phyloP scores from a whole-genome alignment of 176 grass and related monocot genomes.

The Luzula sylvatica region DNA sequence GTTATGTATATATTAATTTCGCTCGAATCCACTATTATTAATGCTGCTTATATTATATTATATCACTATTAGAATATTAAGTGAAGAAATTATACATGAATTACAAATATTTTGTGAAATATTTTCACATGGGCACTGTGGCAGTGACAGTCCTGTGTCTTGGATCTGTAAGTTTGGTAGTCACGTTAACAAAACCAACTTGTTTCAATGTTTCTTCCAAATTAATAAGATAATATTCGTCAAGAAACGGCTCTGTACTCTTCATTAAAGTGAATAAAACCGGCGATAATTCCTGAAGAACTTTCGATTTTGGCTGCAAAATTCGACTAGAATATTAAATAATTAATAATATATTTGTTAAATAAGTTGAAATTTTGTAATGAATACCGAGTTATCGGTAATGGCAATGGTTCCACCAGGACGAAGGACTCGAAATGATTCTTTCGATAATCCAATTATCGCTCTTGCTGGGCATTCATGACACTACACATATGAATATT shows the following conservation, averaged over 20 bases:
- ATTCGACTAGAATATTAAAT: slow-evolving; percentile 10
- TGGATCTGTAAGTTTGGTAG: slow-evolving; percentile 49
- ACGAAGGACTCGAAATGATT: slow-evolving; percentile 53
- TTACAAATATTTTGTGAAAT: background rate
- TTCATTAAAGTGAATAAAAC: slow-evolving; percentile 73
- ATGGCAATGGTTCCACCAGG: slow-evolving; percentile 65
- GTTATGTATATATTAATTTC: slow-evolving; percentile 1
- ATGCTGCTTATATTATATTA: too few species aligned
- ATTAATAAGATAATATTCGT: slow-evolving; percentile 79
- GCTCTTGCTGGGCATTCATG: slow-evolving; percentile 75
- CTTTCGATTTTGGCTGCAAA: slow-evolving; percentile 73
- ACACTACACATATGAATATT: slow-evolving; percentile 32
- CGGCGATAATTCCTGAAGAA: slow-evolving; percentile 78
- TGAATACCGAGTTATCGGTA: slow-evolving; percentile 71
- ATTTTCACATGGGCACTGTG: slow-evolving; percentile 40
- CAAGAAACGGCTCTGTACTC: slow-evolving; percentile 77
- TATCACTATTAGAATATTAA: background rate
- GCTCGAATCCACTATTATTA: background rate
- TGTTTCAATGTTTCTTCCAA: slow-evolving; percentile 47
- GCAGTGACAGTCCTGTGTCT: slow-evolving; percentile 87
- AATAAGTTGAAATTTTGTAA: background rate
- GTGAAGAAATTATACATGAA: background rate
- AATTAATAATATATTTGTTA: background rate
- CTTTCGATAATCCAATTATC: slow-evolving; percentile 47
- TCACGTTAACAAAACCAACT: slow-evolving; percentile 53